phyloP scores from a whole-genome alignment of 306 rosid genomes.

The Castanopsis chinensis region DNA sequence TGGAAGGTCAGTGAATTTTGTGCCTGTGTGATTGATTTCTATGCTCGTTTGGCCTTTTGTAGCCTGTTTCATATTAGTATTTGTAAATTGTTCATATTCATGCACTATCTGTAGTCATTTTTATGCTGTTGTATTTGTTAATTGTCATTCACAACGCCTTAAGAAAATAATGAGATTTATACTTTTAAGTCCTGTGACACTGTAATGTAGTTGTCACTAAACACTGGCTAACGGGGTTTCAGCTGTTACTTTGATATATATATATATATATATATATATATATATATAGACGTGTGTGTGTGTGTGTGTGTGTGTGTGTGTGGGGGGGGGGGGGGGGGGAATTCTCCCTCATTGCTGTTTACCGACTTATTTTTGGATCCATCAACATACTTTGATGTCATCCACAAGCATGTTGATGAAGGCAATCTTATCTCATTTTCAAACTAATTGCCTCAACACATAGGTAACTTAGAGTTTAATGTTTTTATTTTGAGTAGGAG shows the following conservation, averaged over 20 bases:
- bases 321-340: no score
- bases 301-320: no score
- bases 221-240: not conserved
- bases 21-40: not conserved
- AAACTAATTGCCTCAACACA: not conserved
- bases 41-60: not conserved
- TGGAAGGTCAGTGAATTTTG: conserved; percentile 72
- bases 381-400: no score
- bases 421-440: not conserved
- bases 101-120: not conserved
- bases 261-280: no score
- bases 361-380: no score
- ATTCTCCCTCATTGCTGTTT: no score
- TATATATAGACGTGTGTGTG: no score
- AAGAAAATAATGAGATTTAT: not conserved
- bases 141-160: not conserved
- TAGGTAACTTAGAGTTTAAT: not conserved
- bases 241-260: no score
- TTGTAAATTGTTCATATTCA: not conserved
- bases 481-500: not conserved
- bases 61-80: not conserved
- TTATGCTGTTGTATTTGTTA: not conserved
- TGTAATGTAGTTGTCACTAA: not conserved
- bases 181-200: not conserved
- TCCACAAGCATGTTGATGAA: not conserved